These are phyloP conservation scores for Talaromyces sp. DNA, from an alignment of 2,329 filamentous ascomycete genomes.

Conservation along the genomic window DNA sequence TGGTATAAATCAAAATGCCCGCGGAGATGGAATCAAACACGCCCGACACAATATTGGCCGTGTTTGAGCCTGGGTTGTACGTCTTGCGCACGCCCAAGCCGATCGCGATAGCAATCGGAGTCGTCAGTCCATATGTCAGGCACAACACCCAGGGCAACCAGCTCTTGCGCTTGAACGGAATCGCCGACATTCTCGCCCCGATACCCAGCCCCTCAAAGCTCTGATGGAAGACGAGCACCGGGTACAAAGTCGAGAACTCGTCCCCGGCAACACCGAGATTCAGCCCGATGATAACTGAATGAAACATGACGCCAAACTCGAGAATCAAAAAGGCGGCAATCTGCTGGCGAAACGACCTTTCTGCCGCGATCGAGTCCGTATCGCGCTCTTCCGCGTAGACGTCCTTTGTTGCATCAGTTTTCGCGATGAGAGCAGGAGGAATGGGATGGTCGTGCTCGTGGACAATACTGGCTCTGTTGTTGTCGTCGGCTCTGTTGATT, in stretches of 20 bases:
- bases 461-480: conserved; percentile 10
- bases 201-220: conserved; percentile 60
- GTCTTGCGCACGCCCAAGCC: conserved; percentile 44
- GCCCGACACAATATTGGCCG: conserved; percentile 41
- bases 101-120: conserved; percentile 46
- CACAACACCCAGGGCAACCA: conserved; percentile 49
- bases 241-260: conserved; percentile 55
- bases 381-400: not conserved
- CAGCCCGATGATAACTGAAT: conserved; percentile 59
- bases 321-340: conserved; percentile 42
- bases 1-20: conserved; percentile 48
- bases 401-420: not conserved
- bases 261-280: conserved; percentile 55
- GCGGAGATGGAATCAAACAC: conserved; percentile 45
- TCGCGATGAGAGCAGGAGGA: not conserved
- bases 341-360: conserved; percentile 30
- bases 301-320: conserved; percentile 60
- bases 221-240: conserved; percentile 60
- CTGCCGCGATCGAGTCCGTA: conserved; percentile 10
- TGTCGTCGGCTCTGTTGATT: conserved; percentile 18
- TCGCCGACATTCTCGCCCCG: conserved; percentile 54
- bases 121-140: conserved; percentile 46
- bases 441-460: conserved; percentile 11
- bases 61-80: conserved; percentile 37
- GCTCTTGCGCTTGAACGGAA: conserved; percentile 43